Evolutionary conservation across 371 early-diverging fungal species (phyloP).

Genomic region (Mucor racemosus): DNA sequence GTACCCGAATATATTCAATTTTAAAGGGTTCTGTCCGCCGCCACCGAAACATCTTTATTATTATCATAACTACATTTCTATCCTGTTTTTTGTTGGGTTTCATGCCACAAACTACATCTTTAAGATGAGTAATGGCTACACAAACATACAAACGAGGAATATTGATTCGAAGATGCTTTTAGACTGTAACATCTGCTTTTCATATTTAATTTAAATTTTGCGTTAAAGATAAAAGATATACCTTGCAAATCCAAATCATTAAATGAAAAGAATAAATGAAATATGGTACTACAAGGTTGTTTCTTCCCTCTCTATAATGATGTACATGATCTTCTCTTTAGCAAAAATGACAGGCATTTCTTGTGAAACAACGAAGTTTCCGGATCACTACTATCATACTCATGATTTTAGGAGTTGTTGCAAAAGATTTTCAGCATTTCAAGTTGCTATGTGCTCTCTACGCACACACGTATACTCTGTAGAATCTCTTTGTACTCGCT

Average conservation of each 20-base stretch:
- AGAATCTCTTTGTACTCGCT: background rate
- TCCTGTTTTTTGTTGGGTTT: background rate
- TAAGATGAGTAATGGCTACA: background rate
- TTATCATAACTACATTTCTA: background rate
- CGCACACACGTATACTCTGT: background rate
- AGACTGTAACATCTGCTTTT: background rate
- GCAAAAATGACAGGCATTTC: background rate
- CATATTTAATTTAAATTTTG: background rate
- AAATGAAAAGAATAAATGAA: background rate
- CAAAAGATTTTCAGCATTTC: background rate
- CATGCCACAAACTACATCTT: background rate
- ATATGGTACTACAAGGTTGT: background rate
- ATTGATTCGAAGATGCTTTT: background rate
- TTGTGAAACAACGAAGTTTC: background rate
- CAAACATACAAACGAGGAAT: background rate
- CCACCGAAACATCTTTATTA: background rate
- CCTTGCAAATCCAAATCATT: too few relatives aligned
- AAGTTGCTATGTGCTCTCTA: background rate
- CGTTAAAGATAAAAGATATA: too few relatives aligned
- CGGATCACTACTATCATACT: background rate
- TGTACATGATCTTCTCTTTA: background rate
- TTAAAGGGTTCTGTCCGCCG: background rate
- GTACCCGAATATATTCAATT: conserved; percentile 3
- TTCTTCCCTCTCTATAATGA: background rate
- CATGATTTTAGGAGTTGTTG: background rate